Base-by-base conservation (phyloP, 73 alveolate genomes). In the Paramecium sonneborni region DNA sequence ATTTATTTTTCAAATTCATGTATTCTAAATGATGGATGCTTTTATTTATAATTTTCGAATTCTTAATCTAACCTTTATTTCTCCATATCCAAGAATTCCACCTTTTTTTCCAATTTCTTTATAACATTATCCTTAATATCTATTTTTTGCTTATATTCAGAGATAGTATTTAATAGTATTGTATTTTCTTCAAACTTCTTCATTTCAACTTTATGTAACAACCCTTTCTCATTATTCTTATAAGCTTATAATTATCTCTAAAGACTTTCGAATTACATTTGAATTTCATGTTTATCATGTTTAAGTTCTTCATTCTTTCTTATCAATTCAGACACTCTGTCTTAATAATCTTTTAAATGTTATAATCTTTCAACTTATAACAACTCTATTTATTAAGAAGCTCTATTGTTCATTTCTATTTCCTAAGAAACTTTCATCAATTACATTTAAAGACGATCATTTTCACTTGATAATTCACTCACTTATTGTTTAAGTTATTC, bases 241-340 rank as follows among this genome's bases (percentile, higher is more conserved):
- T 74, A 74, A 1, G 87, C 87, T 37, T 74, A 34, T 9, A 74
- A 39, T 4, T 74, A 74, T 74, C 87, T 28, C 6, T 74, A 20
- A 34, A 74, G 87, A 37, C 58, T 34, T 23, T 74, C 87, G 4
- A 15, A 37, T 39, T 14, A 18, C 67, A 37, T 35, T 23, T 74
- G 15, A 4, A 74, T 28, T 4, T 74, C 87, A 39, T 34, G 35
- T 34, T 34, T 74, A 34, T 74, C 87, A 14, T 74, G 56, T 39
- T 74, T 74, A 11, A 74, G 57, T 6, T 74, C 87, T 39, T 74
- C 87, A 74, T 74, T 74, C 24, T 74, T 74, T 12, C 58, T 74
- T 9, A 74, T 74, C 4, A 74, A 74, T 37, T 74, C 87, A 21
- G 67, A 28, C 18, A 74, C 87, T 37, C 87, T 74, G n/a, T 74